Evolutionary conservation across 1,284 basidiomycete genomes (phyloP).

Genomic region (Rhodotorula sp.): DNA sequence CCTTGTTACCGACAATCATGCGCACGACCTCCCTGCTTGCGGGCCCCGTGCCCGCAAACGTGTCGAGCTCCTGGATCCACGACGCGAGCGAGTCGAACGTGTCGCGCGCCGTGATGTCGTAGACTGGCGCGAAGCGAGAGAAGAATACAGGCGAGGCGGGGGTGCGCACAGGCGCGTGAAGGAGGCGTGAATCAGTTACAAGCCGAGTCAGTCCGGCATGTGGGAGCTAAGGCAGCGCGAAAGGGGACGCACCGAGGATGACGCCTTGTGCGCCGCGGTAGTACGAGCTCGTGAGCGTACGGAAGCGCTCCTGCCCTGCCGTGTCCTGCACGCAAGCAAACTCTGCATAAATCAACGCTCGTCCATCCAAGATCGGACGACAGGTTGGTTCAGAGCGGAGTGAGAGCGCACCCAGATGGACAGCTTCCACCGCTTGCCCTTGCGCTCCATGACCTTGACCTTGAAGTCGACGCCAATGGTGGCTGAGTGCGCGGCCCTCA

Average conservation of each 20-base stretch:
- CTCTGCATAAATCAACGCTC: background rate
- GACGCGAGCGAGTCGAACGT: conserved; percentile 85
- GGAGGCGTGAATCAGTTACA: background rate
- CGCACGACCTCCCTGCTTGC: conserved; percentile 66
- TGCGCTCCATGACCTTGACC: conserved; percentile 51
- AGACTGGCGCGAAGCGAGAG: conserved; percentile 61
- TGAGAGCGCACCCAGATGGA: conserved; percentile 56
- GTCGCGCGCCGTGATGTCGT: conserved; percentile 87
- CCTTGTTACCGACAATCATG: conserved; percentile 91
- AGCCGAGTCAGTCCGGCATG: background rate
- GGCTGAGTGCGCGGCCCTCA: background rate
- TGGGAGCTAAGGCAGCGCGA: no score
- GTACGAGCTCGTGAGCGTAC: conserved; percentile 87
- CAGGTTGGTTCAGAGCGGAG: conserved; percentile 9
- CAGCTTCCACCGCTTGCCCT: conserved; percentile 58
- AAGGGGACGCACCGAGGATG: conserved; percentile 61
- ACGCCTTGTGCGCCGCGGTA: conserved; percentile 93
- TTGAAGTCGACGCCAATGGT: conserved; percentile 55
- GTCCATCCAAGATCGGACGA: background rate
- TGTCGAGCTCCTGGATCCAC: conserved; percentile 94
- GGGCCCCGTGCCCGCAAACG: conserved; percentile 63
- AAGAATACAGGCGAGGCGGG: no score
- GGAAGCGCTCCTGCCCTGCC: conserved; percentile 84
- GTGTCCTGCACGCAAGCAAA: conserved; percentile 65
- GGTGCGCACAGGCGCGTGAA: background rate